Percentiles rank a stretch among this genome's conserved stretches.
Evolutionary conservation across 352 stramenopile species (phyloP).

Genomic region (Phytophthora agathidicida): DNA sequence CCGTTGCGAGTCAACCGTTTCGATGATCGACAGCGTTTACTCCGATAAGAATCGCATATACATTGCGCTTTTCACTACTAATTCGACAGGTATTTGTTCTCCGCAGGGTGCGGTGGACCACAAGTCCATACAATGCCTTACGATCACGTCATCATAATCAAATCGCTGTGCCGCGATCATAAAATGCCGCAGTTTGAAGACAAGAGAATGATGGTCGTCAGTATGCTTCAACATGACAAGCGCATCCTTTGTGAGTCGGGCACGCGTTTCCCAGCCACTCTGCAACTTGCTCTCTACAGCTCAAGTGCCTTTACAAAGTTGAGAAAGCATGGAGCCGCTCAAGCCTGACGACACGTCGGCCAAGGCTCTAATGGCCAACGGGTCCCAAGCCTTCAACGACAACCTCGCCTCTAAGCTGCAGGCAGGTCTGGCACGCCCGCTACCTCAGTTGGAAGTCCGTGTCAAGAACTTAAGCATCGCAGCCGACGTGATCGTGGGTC

Average conservation of each 20-base stretch:
- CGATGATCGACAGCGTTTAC: background rate
- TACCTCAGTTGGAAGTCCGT: constrained; percentile 40
- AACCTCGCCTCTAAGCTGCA: constrained; percentile 37
- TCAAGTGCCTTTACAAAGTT: background rate
- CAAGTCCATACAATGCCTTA: background rate
- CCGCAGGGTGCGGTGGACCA: too few species aligned
- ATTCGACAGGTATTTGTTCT: too few species aligned
- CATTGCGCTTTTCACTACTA: too few species aligned
- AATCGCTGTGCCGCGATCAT: background rate
- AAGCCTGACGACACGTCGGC: constrained; percentile 28
- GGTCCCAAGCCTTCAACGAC: constrained; percentile 37
- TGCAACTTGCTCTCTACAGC: background rate
- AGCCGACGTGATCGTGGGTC: constrained; percentile 30
- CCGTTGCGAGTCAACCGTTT: background rate
- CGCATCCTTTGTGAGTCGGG: background rate
- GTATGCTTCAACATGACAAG: constrained; percentile 6
- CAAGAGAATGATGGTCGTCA: constrained; percentile 1
- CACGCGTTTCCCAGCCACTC: background rate
- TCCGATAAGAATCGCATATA: background rate
- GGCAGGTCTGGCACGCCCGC: constrained; percentile 24
- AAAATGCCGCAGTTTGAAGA: too few species aligned
- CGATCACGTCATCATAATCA: background rate
- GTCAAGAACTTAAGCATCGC: constrained; percentile 36
- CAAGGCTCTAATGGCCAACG: constrained; percentile 28
- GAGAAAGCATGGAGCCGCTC: constrained; percentile 15